phyloP scores from a whole-genome alignment of 805 yeast species.

The Lachancea mirantina region DNA sequence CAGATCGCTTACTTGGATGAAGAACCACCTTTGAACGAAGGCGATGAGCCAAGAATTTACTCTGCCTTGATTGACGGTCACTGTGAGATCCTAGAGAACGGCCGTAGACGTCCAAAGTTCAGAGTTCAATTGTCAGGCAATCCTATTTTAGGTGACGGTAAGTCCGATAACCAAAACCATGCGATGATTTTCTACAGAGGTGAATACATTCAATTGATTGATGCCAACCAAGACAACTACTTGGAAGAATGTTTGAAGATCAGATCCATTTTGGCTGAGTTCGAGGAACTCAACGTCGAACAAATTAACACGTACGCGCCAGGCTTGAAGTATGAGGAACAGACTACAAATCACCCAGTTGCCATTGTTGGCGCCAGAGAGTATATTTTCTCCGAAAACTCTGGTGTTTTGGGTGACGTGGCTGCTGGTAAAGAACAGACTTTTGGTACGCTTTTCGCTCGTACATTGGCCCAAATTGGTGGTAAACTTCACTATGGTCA shows the following conservation, averaged over 20 bases:
- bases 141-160: conserved; percentile 84
- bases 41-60: conserved; percentile 64
- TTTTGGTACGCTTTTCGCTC: conserved; percentile 89
- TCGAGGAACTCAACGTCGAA: conserved; percentile 69
- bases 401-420: conserved; percentile 89
- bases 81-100: conserved; percentile 63
- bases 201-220: conserved; percentile 76
- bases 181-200: conserved; percentile 75
- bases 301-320: conserved; percentile 81
- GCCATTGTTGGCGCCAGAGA: conserved; percentile 95
- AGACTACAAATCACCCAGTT: conserved; percentile 53
- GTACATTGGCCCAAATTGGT: conserved; percentile 89
- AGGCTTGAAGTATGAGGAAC: conserved; percentile 51
- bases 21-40: conserved; percentile 69
- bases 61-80: conserved; percentile 78
- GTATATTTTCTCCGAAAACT: conserved; percentile 85
- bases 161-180: conserved; percentile 81
- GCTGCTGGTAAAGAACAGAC: conserved; percentile 98
- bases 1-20: conserved; percentile 92
- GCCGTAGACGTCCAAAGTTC: conserved; percentile 69
- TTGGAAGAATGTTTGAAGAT: conserved; percentile 79
- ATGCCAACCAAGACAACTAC: conserved; percentile 83
- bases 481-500: conserved; percentile 95
- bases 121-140: conserved; percentile 75
- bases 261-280: conserved; percentile 74